Base-by-base conservation (phyloP, 371 early-diverging fungal genomes). In the Actinomortierella wolfii region DNA sequence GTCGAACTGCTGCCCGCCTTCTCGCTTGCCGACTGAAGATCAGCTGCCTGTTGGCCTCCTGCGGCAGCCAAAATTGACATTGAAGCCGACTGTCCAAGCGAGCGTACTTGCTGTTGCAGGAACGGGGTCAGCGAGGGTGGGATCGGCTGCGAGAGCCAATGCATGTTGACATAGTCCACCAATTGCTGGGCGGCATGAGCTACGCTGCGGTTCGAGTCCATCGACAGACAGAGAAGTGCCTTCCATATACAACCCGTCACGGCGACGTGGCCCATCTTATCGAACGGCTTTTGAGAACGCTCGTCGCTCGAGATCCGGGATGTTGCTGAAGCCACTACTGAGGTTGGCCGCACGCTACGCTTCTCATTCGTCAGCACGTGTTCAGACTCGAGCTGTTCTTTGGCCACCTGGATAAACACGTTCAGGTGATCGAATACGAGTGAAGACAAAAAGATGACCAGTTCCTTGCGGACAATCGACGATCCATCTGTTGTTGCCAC, bases 401-500 rank as follows among this genome's bases (percentile, higher is more conserved):
- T 76, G 0, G 93, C 92, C 8, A 85, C 88, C 11, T 76, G 54
- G 20, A 89, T 78, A 66, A 93, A 90, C 13, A 83, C 81, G 40
- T 78, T 76, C 3, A 74, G 57, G 34, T 92, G 83, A 43, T 85
- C 79, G 51, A 83, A 74, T 0, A 91, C 89, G 50, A 93, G 76
- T 48, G 82, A 78, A 1, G 92, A 90, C 11, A 94, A 61, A 2
- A 88, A 81, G 56, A 87, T 81, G 6, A 92, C 89, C 28, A 94
- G 81, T 65, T 94, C 95, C 64, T 82, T 83, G 41, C 96, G 84
- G 1, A 94, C 94, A 51, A 93, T 76, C 2, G 94, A 91, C 2
- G 91, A 89, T 11, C 89, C 92, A 78, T 96, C 96, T 14, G 86
- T 79, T 58, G 88, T 82, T 17, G 81, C 81, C 17, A 79, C 78